Conservation (phyloP, 192 early-diverging fungal species). For the Nowakowskiella sp. region DNA sequence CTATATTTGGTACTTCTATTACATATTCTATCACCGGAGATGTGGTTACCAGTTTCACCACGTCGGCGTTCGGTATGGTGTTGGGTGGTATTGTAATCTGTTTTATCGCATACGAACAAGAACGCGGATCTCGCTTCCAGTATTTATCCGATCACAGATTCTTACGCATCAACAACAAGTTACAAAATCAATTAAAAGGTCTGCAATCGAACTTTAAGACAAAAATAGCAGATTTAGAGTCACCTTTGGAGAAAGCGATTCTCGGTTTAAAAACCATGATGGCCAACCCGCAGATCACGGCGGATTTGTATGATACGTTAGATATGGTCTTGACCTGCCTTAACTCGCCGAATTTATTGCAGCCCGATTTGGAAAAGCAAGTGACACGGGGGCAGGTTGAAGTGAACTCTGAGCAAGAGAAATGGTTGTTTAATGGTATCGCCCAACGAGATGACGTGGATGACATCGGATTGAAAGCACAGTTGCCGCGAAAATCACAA, state of each 20-base stretch:
- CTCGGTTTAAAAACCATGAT: constrained; percentile 31
- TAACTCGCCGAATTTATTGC: constrained; percentile 36
- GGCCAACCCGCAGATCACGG: constrained; percentile 22
- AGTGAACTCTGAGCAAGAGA: constrained; percentile 47
- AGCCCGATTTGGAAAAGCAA: constrained; percentile 45
- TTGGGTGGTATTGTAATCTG: constrained; percentile 30
- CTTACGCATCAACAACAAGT: constrained; percentile 33
- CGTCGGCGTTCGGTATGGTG: constrained; percentile 23
- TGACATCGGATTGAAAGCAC: too few relatives aligned
- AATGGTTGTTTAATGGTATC: constrained; percentile 47
- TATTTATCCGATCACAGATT: constrained; percentile 39
- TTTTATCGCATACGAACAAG: constrained; percentile 36
- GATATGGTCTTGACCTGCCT: constrained; percentile 40
- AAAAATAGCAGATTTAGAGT: constrained; percentile 44
- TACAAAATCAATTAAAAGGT: constrained; percentile 39
- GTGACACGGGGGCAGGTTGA: constrained; percentile 40
- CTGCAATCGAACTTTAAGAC: constrained; percentile 25
- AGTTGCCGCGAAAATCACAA: too few relatives aligned
- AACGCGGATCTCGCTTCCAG: constrained; percentile 35
- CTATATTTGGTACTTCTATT: constrained; percentile 19
- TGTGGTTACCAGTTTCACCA: not conserved
- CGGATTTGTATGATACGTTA: constrained; percentile 30
- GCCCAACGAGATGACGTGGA: too few relatives aligned
- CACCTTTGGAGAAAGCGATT: constrained; percentile 49
- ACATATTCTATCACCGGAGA: constrained; percentile 10